Percentiles rank a stretch among this genome's conserved stretches.
Conservation (phyloP, 163 green algal genomes). For the Prototheca cutis region DNA sequence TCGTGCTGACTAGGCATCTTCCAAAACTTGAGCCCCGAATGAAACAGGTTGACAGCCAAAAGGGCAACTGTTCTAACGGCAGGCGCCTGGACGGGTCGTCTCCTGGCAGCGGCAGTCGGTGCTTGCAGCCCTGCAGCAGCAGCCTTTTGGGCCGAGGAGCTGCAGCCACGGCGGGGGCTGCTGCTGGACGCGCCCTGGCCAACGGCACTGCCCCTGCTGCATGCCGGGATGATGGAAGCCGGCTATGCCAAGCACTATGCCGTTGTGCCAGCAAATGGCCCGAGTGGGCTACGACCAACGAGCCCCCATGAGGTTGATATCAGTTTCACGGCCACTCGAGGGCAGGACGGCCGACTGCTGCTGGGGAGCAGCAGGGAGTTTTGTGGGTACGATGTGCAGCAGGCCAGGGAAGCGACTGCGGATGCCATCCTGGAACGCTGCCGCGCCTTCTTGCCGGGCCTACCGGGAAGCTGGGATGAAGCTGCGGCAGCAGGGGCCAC, state of each 20-base stretch:
- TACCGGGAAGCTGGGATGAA: constrained; percentile 14
- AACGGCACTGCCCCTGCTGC: constrained; percentile 30
- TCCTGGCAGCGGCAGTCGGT: constrained; percentile 6
- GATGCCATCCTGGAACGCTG: constrained; percentile 38
- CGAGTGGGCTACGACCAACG: no score
- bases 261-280: no score
- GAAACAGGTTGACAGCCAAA: constrained; percentile 19
- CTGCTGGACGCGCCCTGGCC: constrained; percentile 48
- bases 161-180: constrained; percentile 46
- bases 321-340: constrained; percentile 71
- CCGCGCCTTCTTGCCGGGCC: constrained; percentile 38
- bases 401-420: constrained; percentile 22
- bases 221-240: constrained; percentile 59
- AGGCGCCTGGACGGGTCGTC: constrained; percentile 54
- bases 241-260: constrained; percentile 46
- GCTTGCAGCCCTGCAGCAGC: no score
- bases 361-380: constrained; percentile 48
- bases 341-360: constrained; percentile 40
- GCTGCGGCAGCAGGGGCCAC: background rate
- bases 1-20: no score
- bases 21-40: no score
- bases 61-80: constrained; percentile 44
- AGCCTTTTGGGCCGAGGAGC: constrained; percentile 17
- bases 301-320: no score
- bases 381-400: constrained; percentile 26